Base-by-base conservation (phyloP, 139 green algal genomes). In the Coelastrella sp. region DNA sequence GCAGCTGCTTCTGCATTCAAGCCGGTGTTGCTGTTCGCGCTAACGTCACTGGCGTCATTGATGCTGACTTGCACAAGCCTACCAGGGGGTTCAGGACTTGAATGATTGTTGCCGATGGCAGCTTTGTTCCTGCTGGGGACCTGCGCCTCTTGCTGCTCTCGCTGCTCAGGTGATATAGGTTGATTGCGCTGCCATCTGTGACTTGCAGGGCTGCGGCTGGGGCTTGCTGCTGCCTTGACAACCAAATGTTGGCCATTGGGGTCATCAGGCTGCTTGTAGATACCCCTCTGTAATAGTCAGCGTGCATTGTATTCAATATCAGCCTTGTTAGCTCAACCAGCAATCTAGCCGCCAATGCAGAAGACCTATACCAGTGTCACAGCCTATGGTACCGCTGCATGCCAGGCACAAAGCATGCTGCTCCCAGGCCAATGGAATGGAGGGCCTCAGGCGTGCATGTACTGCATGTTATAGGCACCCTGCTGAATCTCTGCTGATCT, bases 211-310 rank as follows among this genome's bases (percentile, higher is more conserved):
- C 19, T 32, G 17, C 73, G 13, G 19, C 61, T 78, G 19, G 7
- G 19, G 57, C 7, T 73, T 19, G 1, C 59, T 74, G 80, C 7
- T 86, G 80, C 7, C 59, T 86, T 87, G 32, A 87, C 17, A 17
- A 87, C 82, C 17, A 87, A 16, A 54, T 87, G 64, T 17, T 87
- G 64, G 14, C 82, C 82, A 54, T 87, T 59, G 5, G 82, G 65
- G 20, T 87, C 82, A 17, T 19, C 13, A 20, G 82, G 59, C 32
- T 47, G 32, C 32, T 47, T 47, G 1, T 47, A 47, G 32, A 47
- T 47, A 47, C 32, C 32, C 32, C 32, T 47, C 82, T 87, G 64
- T 60, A 75, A 4, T 19, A 5, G 64, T 8, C 32, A 20, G 6
- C 23, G 1, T 47, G 32, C 32, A 47, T 47, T n/a, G n/a, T n/a